Base-by-base conservation (phyloP, 148 eudicot species). In the Cornus kousa region DNA sequence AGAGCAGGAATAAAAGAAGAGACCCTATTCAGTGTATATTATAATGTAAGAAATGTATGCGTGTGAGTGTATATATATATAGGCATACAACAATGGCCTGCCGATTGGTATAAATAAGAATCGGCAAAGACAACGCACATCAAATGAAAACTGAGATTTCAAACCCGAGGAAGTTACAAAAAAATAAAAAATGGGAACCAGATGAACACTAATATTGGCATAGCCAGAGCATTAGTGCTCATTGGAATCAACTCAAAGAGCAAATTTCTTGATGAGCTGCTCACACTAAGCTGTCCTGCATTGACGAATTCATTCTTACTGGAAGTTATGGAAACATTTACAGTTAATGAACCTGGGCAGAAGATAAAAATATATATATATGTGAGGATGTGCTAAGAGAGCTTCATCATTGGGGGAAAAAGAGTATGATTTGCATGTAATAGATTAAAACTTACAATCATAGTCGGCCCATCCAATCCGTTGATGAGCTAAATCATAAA, bases 401-500 rank as follows among this genome's bases (percentile, higher is more conserved):
- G 66, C 19, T 62, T 62, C 66, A 3, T 62, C 24, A 17, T n/a
- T 62, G 33, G 69, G 64, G 19, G 2, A 14, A 53, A 53, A 53
- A 53, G 5, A 62, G 66, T 13, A 14, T 43, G 37, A 35, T 39
- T 62, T 17, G 66, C 22, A 62, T 17, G 66, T 20, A 62, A 5
- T 4, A n/a, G 66, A 62, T 5, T 23, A 17, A 43, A 53, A 88
- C 98, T 94, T 89, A 94, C 98, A 94, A 71, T 94, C 97, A 68
- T 94, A 91, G 85, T 91, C 88, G 7, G 97, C 92, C 98, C 98
- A 94, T 76, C 98, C 98, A 19, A 94, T 82, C 70, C 93, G 86
- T 78, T 89, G 93, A 67, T 71, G 89, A 80, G 87, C 87, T 48
- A 94, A 74, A 82, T 94, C 98, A 76, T 94, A 94, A 64, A 94